Evolutionary conservation across 23 red algal genomes (phyloP).

Genomic region (Gracilaria gracilis): DNA sequence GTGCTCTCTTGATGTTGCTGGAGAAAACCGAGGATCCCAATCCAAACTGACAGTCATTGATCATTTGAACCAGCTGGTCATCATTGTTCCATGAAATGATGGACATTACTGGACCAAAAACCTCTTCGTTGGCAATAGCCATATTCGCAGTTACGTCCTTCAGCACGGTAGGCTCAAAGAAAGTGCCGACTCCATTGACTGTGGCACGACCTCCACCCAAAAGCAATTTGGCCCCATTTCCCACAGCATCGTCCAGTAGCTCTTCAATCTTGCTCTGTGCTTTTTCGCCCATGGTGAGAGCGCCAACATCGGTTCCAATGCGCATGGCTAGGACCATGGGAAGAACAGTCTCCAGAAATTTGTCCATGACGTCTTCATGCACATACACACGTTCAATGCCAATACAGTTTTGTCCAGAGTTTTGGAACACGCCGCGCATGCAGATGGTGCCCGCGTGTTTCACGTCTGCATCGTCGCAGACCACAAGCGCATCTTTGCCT

Average conservation of each 20-base stretch:
- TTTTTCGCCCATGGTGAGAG: constrained; percentile 87
- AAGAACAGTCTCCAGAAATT: constrained; percentile 58
- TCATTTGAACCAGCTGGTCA: constrained; percentile 53
- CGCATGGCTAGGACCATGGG: constrained; percentile 6
- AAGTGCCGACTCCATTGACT: constrained; percentile 20
- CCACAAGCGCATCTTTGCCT: constrained; percentile 93
- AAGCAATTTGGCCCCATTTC: constrained; percentile 76
- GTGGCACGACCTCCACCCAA: constrained; percentile 46
- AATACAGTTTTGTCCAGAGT: constrained; percentile 98
- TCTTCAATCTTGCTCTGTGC: constrained; percentile 66
- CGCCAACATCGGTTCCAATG: constrained; percentile 79
- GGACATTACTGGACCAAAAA: constrained; percentile 94
- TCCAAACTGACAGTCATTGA: constrained; percentile 89
- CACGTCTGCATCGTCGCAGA: constrained; percentile 87
- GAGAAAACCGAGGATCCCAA: constrained; percentile 85
- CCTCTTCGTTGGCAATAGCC: constrained; percentile 93
- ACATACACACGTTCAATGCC: constrained; percentile 95
- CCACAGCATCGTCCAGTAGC: constrained; percentile 80
- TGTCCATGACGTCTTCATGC: constrained; percentile 64
- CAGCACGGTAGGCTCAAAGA: constrained; percentile 85
- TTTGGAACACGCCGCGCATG: constrained; percentile 96
- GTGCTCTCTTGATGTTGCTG: constrained; percentile 48
- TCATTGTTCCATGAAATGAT: constrained; percentile 77
- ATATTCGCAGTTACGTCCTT: constrained; percentile 67
- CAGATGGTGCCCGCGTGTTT: constrained; percentile 64